phyloP scores from a whole-genome alignment of 148 eudicot species.

The Vaccinium vitisidaea region DNA sequence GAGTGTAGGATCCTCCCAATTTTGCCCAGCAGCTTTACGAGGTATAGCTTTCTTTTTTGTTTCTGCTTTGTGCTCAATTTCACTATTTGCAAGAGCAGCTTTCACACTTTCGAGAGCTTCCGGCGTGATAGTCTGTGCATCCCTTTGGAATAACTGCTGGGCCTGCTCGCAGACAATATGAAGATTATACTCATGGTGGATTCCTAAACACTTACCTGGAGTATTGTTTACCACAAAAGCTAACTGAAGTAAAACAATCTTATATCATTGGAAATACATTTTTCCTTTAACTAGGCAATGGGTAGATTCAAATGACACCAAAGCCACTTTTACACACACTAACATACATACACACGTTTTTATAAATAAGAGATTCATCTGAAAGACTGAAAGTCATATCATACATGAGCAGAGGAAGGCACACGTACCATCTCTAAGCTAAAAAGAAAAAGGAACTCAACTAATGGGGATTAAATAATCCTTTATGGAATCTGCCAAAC shows the following conservation, averaged over 20 bases:
- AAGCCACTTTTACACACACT: not conserved
- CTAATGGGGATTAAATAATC: not conserved
- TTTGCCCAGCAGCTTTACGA: constrained; percentile 91
- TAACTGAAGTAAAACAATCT: not conserved
- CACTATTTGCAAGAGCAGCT: constrained; percentile 95
- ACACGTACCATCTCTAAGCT: not conserved
- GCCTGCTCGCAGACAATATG: constrained; percentile 44
- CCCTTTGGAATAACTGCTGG: constrained; percentile 91
- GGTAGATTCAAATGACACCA: not conserved
- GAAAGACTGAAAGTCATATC: not conserved
- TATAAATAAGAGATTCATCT: not conserved
- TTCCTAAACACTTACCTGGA: not conserved
- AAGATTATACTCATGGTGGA: not conserved
- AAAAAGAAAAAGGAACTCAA: not conserved
- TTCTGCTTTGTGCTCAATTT: constrained; percentile 90
- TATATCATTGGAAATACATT: not conserved
- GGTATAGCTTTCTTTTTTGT: constrained; percentile 87
- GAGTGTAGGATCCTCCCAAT: constrained; percentile 96
- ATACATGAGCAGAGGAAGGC: not conserved
- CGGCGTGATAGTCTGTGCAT: constrained; percentile 86
- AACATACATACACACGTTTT: not conserved
- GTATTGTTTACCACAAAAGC: not conserved
- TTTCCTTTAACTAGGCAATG: not conserved
- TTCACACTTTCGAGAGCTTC: constrained; percentile 94
- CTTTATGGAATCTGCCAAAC: not conserved